phyloP scores from a whole-genome alignment of 176 grass and related monocot genomes.

The Eleusine coracana region DNA sequence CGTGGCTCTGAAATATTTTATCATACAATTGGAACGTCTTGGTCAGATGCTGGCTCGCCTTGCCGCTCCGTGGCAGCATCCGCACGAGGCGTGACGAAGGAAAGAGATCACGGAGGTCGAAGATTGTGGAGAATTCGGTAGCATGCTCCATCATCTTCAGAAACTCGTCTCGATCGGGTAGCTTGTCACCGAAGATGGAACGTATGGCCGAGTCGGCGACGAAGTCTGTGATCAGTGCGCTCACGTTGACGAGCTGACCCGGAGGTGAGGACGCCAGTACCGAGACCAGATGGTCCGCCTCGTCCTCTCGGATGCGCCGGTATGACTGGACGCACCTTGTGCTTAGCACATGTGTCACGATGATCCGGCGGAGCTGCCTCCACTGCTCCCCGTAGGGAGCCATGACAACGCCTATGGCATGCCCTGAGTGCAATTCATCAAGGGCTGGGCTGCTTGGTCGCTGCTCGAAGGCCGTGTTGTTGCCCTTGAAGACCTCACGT shows the following conservation, averaged over 20 bases:
- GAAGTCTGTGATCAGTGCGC: background rate
- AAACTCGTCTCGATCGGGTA: background rate
- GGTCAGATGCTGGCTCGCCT: background rate
- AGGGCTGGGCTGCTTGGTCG: background rate
- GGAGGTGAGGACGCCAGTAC: background rate
- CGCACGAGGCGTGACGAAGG: constrained; percentile 23
- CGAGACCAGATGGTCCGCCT: constrained; percentile 21
- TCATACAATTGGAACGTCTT: background rate
- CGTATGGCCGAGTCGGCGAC: constrained; percentile 14
- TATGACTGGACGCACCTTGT: too few species aligned
- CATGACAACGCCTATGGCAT: constrained; percentile 30
- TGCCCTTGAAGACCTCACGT: constrained; percentile 41
- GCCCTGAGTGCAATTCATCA: constrained; percentile 5
- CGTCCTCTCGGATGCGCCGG: constrained; percentile 28
- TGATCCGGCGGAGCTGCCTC: background rate
- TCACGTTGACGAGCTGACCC: background rate
- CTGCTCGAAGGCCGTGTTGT: constrained; percentile 31
- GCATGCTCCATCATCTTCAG: background rate
- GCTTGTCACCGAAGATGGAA: background rate
- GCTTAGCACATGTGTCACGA: too few species aligned
- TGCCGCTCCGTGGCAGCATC: background rate
- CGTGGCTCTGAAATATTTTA: background rate
- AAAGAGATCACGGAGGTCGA: constrained; percentile 40
- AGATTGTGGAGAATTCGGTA: background rate
- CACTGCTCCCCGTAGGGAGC: constrained; percentile 48